These are phyloP conservation scores for Sclerotinia borealis DNA, from an alignment of 2,329 filamentous ascomycete species.

Conservation along the genomic window DNA sequence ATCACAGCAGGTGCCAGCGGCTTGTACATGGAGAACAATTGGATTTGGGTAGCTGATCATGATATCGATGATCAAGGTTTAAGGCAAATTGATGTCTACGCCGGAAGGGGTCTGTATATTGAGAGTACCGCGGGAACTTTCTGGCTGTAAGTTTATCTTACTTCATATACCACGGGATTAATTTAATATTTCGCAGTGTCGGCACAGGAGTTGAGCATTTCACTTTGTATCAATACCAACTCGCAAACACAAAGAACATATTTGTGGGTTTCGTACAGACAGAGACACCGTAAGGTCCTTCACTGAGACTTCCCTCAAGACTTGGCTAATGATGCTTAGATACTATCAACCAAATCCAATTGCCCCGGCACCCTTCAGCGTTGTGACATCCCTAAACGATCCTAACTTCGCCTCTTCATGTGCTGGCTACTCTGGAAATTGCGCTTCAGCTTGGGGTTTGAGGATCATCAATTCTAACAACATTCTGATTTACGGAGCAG, in stretches of 20 bases:
- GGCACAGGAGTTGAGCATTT: conserved; percentile 44
- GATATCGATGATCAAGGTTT: conserved; percentile 35
- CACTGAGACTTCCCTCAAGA: no score
- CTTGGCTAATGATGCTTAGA: conserved; percentile 8
- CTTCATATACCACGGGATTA: background rate
- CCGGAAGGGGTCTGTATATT: conserved; percentile 43
- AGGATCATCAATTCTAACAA: conserved; percentile 48
- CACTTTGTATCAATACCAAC: conserved; percentile 48
- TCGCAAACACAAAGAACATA: conserved; percentile 34
- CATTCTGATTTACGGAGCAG: conserved; percentile 46
- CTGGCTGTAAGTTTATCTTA: conserved; percentile 37
- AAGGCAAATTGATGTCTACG: conserved; percentile 49
- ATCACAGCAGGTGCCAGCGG: conserved; percentile 37
- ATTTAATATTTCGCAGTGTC: conserved; percentile 1
- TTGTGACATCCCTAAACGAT: conserved; percentile 37
- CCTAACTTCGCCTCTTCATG: conserved; percentile 44
- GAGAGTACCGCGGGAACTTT: conserved; percentile 40
- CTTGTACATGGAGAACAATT: conserved; percentile 43
- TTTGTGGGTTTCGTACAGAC: conserved; percentile 26
- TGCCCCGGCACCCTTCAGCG: conserved; percentile 56
- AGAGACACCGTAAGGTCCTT: conserved; percentile 17
- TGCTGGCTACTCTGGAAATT: conserved; percentile 34
- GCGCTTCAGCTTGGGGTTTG: conserved; percentile 59
- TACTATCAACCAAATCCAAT: conserved; percentile 64
- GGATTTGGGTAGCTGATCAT: conserved; percentile 44